Conservation (phyloP, 1,284 basidiomycete species). For the Cutaneotrichosporon mucoides region DNA sequence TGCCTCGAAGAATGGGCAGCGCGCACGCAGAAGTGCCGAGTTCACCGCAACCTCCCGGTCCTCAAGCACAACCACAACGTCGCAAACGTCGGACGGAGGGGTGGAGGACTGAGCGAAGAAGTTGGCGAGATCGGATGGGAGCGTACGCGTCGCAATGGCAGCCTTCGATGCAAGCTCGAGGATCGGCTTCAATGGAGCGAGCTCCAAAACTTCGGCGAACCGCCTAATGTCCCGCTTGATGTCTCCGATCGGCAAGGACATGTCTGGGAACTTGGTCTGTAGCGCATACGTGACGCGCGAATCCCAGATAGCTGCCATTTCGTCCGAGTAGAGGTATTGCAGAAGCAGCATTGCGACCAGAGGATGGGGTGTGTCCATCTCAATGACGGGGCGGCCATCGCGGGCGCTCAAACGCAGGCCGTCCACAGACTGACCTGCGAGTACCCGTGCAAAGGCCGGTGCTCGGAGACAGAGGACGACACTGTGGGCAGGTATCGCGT, state of each 20-base stretch:
- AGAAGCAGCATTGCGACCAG: slow-evolving; percentile 72
- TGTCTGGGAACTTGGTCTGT: slow-evolving; percentile 49
- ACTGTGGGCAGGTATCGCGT: slow-evolving; percentile 43
- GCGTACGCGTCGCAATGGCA: slow-evolving; percentile 28
- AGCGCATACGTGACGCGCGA: slow-evolving; percentile 60
- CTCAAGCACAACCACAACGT: slow-evolving; percentile 69
- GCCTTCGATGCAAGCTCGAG: slow-evolving; percentile 42
- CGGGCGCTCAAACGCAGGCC: slow-evolving; percentile 1
- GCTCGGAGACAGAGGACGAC: slow-evolving; percentile 37
- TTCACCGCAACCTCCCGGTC: slow-evolving; percentile 69
- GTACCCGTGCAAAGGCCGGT: slow-evolving; percentile 23
- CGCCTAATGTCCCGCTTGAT: slow-evolving; percentile 64
- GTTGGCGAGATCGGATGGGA: slow-evolving; percentile 41
- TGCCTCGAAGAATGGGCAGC: slow-evolving; percentile 80
- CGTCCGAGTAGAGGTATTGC: slow-evolving; percentile 84
- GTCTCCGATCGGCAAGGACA: slow-evolving; percentile 52
- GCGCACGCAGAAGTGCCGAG: slow-evolving; percentile 70
- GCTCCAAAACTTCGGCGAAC: slow-evolving; percentile 56
- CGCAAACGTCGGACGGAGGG: slow-evolving; percentile 44
- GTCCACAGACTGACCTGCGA: slow-evolving; percentile 20
- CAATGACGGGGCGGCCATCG: not conserved
- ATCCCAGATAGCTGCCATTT: slow-evolving; percentile 80
- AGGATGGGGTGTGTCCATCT: slow-evolving; percentile 33
- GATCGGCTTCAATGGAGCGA: slow-evolving; percentile 41
- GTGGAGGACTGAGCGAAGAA: slow-evolving; percentile 48